phyloP scores from a whole-genome alignment of 208 protist genomes.

The Eutreptiella sp. region DNA sequence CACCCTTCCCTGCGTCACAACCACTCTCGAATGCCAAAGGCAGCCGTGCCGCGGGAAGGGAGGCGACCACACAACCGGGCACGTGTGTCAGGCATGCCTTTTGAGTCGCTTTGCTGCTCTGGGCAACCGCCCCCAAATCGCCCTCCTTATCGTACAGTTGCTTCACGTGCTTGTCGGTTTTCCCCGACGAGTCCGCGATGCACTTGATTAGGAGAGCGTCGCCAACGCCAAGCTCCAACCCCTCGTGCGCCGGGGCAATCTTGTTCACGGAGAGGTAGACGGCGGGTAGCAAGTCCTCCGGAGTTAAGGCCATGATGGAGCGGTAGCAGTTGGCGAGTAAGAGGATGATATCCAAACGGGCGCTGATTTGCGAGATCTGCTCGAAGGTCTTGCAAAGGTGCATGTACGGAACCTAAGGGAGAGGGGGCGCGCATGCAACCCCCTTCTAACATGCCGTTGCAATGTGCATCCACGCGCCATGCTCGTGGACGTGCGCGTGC shows the following conservation, averaged over 20 bases:
- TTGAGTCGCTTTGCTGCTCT: constrained; percentile 70
- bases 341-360: constrained; percentile 71
- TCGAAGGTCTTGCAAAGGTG: constrained; percentile 31
- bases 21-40: too few species aligned
- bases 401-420: constrained; percentile 33
- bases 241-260: constrained; percentile 88
- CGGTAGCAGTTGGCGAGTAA: constrained; percentile 71
- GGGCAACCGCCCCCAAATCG: constrained; percentile 90
- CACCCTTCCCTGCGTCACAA: too few species aligned
- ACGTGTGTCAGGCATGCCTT: too few species aligned
- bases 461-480: too few species aligned
- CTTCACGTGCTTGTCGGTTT: constrained; percentile 66
- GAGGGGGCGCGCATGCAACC: too few species aligned
- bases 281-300: constrained; percentile 68
- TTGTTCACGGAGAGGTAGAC: constrained; percentile 93
- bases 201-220: constrained; percentile 90
- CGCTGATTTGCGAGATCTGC: constrained; percentile 31
- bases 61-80: too few species aligned
- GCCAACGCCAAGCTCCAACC: constrained; percentile 95
- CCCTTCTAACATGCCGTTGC: too few species aligned
- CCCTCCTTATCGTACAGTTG: constrained; percentile 74
- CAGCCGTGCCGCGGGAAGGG: too few species aligned
- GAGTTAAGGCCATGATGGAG: constrained; percentile 66
- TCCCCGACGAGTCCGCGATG: constrained; percentile 86
- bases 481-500: too few species aligned